phyloP scores from a whole-genome alignment of 495 filamentous ascomycete species.

The Ramalina intermedia region DNA sequence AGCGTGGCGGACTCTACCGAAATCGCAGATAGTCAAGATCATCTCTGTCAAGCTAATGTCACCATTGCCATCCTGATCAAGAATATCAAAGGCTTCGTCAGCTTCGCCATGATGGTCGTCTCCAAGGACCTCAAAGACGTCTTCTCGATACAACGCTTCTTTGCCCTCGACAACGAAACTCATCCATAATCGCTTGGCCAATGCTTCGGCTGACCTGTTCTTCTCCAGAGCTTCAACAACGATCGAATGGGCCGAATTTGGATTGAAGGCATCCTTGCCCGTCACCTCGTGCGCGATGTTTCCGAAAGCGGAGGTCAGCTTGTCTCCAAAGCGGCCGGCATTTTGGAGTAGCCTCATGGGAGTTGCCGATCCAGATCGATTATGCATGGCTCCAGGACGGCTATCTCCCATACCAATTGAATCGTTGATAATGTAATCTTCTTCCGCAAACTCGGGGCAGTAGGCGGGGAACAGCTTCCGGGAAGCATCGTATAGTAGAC shows the following conservation, averaged over 20 bases:
- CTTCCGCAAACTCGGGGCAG: conserved; percentile 76
- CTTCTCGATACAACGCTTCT: conserved; percentile 62
- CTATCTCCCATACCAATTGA: conserved; percentile 35
- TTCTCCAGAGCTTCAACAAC: conserved; percentile 82
- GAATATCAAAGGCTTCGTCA: conserved; percentile 60
- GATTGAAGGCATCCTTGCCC: conserved; percentile 87
- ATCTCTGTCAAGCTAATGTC: conserved; percentile 93
- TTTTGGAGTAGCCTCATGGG: conserved; percentile 67
- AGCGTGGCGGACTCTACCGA: conserved; percentile 67
- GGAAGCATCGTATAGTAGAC: conserved; percentile 79
- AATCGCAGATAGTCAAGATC: conserved; percentile 71
- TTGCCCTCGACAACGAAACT: conserved; percentile 87
- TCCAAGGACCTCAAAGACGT: conserved; percentile 79
- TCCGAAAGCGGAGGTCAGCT: conserved; percentile 82
- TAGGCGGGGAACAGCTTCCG: conserved; percentile 78
- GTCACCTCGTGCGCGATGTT: conserved; percentile 88
- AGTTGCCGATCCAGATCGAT: conserved; percentile 44
- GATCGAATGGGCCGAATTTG: conserved; percentile 72
- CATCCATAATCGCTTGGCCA: conserved; percentile 93
- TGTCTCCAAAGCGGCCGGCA: conserved; percentile 74
- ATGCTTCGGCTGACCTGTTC: conserved; percentile 64
- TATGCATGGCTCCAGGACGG: conserved; percentile 29
- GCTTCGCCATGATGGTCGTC: conserved; percentile 54
- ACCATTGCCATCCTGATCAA: conserved; percentile 83
- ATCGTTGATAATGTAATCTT: conserved; percentile 82